A percentile compares a stretch with the other conserved stretches of the same genome.
Evolutionary conservation across 495 filamentous ascomycete species (phyloP).

Genomic region (Aspergillus sparsus): DNA sequence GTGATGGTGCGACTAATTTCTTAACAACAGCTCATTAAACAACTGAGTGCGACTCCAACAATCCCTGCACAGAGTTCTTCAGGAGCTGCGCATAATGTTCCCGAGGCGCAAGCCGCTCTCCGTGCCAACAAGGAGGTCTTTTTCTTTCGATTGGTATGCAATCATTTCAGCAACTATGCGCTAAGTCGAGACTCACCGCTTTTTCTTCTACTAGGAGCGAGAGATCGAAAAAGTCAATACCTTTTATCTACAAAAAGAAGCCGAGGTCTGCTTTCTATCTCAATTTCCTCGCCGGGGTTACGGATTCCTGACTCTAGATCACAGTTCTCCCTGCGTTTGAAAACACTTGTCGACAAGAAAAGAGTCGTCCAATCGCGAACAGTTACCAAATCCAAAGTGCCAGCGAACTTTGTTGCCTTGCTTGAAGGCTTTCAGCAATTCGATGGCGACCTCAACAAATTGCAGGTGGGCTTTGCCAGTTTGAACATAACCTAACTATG

Average conservation of each 20-base stretch:
- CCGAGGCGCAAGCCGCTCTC: slow-evolving; percentile 83
- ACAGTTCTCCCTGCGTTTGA: slow-evolving; percentile 88
- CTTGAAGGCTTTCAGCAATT: slow-evolving; percentile 98
- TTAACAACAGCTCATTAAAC: slow-evolving; percentile 85
- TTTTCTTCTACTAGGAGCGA: slow-evolving; percentile 66
- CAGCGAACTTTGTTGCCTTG: slow-evolving; percentile 86
- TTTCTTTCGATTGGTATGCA: slow-evolving; percentile 86
- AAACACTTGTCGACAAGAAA: slow-evolving; percentile 93
- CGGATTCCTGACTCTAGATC: slow-evolving; percentile 11
- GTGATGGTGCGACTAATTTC: slow-evolving; percentile 15
- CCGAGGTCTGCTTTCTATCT: slow-evolving; percentile 65
- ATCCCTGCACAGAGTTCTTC: slow-evolving; percentile 71
- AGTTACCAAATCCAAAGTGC: slow-evolving; percentile 72
- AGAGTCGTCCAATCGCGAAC: slow-evolving; percentile 77
- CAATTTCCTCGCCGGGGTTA: background rate
- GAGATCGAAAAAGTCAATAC: slow-evolving; percentile 98
- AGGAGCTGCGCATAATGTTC: slow-evolving; percentile 46
- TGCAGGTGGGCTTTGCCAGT: slow-evolving; percentile 57
- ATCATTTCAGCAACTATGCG: background rate
- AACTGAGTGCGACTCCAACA: slow-evolving; percentile 85
- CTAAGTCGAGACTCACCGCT: slow-evolving; percentile 9
- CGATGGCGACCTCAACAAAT: slow-evolving; percentile 90
- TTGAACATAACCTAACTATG: background rate
- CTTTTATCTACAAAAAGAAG: slow-evolving; percentile 97
- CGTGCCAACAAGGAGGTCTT: slow-evolving; percentile 98